Conservation (phyloP, 2,329 filamentous ascomycete species). For the Ascochyta fabae region DNA sequence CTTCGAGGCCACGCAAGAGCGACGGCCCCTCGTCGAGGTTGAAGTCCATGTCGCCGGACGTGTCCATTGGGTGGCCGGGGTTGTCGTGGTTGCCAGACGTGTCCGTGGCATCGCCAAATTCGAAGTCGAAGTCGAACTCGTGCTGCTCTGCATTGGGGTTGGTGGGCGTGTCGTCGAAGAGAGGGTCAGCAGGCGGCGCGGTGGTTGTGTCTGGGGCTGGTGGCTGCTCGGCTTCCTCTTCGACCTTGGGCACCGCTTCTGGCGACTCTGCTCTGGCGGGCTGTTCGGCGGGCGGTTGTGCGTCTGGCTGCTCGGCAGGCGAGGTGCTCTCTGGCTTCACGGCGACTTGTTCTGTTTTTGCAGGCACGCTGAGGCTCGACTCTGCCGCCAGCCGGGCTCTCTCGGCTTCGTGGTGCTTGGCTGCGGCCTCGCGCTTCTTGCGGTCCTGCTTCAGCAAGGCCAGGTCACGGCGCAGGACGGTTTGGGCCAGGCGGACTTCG, state of each 20-base stretch:
- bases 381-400: constrained; percentile 40
- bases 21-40: constrained; percentile 41
- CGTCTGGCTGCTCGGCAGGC: background rate
- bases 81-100: constrained; percentile 26
- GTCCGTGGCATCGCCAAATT: constrained; percentile 44
- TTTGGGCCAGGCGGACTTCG: constrained; percentile 49
- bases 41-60: constrained; percentile 39
- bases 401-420: constrained; percentile 40
- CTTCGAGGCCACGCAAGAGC: constrained; percentile 46
- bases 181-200: constrained; percentile 31
- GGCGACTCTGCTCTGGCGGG: constrained; percentile 12
- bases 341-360: constrained; percentile 14
- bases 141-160: constrained; percentile 25
- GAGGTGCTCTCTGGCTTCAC: constrained; percentile 22
- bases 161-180: constrained; percentile 41
- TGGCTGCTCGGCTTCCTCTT: constrained; percentile 21
- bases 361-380: constrained; percentile 22
- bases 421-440: constrained; percentile 45
- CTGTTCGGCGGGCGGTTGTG: background rate
- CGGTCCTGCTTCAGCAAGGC: constrained; percentile 46
- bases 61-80: constrained; percentile 36
- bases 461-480: constrained; percentile 46
- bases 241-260: constrained; percentile 20
- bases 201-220: constrained; percentile 25
- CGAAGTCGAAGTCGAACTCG: constrained; percentile 50